Percentiles rank a stretch among this genome's conserved stretches.
phyloP scores from a whole-genome alignment of 495 filamentous ascomycete genomes.

The Niebla homalea region DNA sequence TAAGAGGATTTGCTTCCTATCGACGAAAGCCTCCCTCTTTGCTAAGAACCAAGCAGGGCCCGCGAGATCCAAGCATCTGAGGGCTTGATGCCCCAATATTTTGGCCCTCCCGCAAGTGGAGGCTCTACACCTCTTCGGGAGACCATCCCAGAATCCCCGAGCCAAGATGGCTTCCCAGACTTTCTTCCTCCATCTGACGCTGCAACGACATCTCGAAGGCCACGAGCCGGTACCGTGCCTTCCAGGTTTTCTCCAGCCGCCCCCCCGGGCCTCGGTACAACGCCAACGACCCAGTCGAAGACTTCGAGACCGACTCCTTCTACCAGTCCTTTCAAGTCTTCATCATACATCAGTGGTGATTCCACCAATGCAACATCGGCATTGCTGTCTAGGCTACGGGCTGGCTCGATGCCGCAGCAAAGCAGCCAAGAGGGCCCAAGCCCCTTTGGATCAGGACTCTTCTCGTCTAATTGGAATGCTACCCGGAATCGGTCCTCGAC shows the following conservation, averaged over 20 bases:
- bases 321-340: constrained; percentile 76
- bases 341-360: constrained; percentile 60
- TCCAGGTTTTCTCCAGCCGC: constrained; percentile 70
- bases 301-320: constrained; percentile 82
- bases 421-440: constrained; percentile 47
- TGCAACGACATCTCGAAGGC: constrained; percentile 50
- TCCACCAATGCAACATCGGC: constrained; percentile 13
- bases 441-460: constrained; percentile 81
- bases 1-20: constrained; percentile 33
- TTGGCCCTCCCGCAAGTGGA: constrained; percentile 91
- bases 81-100: constrained; percentile 71
- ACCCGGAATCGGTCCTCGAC: constrained; percentile 70
- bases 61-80: constrained; percentile 97
- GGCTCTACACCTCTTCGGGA: constrained; percentile 92
- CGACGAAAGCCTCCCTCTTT: neutral
- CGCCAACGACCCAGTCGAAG: constrained; percentile 59
- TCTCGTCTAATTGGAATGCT: constrained; percentile 71
- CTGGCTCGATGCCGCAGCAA: constrained; percentile 90
- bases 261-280: constrained; percentile 36
- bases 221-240: constrained; percentile 90
- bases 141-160: constrained; percentile 92
- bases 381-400: constrained; percentile 73
- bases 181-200: constrained; percentile 54
- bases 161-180: constrained; percentile 88
- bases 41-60: constrained; percentile 40